Evolutionary conservation across 768 basidiomycete genomes (phyloP), one percentile per base, ranked within the genome.

Genomic region (Mycena latifolia): DNA sequence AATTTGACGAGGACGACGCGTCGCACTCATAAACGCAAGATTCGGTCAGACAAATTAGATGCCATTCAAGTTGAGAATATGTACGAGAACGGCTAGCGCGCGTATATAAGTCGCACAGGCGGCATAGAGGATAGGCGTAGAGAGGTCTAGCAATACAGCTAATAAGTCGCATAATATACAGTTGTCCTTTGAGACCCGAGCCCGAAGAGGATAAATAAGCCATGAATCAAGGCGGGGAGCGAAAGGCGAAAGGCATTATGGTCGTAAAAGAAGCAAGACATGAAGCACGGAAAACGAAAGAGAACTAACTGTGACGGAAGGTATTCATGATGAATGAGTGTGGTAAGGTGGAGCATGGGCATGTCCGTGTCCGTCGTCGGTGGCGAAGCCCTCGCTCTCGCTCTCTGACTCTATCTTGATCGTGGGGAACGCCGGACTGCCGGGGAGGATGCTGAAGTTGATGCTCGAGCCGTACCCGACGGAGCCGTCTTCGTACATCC

Each of bases 401-500:
- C 87, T 89, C 77, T 91, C 92, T 33, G 82, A 84, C 74, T 91
- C 89, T 69, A 88, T 78, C 72, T 87, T 85, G 76, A 91, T 83
- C 45, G 85, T 79, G 71, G 89, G 84, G 74, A 89, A 85, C 54
- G 84, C 84, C 25, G 90, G 89, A 71, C 89, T 90, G 33, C 88
- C 86, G 8, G 91, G 89, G 33, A 93, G 82, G 76, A 93, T 89
- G 77, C 91, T 92, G 75, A 94, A 94, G 76, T 92, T 93, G 85
- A 94, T 92, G 75, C 85, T 92, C 17, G 88, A 87, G 11, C 86
- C 87, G 71, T 88, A 86, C 14, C 84, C 88, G 12, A 86, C 84
- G 24, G 89, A 84, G 58, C 92, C 92, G 72, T 95, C 93, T 76
- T 98, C 95, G 73, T 98, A 98, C 53, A 94, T 70, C 77, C 92